Evolutionary conservation across 1,284 basidiomycete genomes (phyloP), one percentile per base, ranked within the genome.

Genomic region (Ustilago shanxiensis): DNA sequence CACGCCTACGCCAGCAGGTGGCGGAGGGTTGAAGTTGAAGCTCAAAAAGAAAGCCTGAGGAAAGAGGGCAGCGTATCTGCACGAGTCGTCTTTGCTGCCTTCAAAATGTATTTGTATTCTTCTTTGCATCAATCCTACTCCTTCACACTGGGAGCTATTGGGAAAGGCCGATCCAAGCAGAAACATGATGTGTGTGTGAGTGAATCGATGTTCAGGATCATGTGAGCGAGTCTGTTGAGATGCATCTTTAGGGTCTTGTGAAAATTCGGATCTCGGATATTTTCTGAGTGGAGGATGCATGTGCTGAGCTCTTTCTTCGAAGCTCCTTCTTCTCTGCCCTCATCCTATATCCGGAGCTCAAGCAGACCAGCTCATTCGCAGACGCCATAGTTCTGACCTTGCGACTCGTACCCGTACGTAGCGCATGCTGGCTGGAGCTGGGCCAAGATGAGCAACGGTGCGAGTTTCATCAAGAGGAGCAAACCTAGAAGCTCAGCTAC

Each of bases 11-110:
- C 65, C 65, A 8, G 55, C 41, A 31, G 52, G 60, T 22, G 65
- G 56, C 22, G 56, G 20, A n/a, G 56, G 70, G n/a, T 39, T 78
- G 44, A 78, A 78, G 52, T 44, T 78, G 58, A 78, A 78, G 72
- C 72, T 78, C 61, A 78, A 78, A 44, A 78, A 78, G 60, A 77
- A 77, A 66, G 73, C 55, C 1, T 77, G 28, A 62, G 37, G 18
- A 14, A 18, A 18, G 31, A 33, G 6, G 31, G 11, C 31, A 33
- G 11, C 11, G 11, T 33, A 33, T 33, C 31, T 5, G 31, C 31
- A 33, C 31, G 11, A 33, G 31, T 11, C 5, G 31, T 33, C 31
- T 33, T 33, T 44, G 41, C 41, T 44, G 16, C 7, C 35, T 29
- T 35, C 2, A 44, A 31, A 3, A 44, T 66, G 63, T 72, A 66